phyloP scores from a whole-genome alignment of 768 basidiomycete genomes.

The Leucocoprinus sp. region DNA sequence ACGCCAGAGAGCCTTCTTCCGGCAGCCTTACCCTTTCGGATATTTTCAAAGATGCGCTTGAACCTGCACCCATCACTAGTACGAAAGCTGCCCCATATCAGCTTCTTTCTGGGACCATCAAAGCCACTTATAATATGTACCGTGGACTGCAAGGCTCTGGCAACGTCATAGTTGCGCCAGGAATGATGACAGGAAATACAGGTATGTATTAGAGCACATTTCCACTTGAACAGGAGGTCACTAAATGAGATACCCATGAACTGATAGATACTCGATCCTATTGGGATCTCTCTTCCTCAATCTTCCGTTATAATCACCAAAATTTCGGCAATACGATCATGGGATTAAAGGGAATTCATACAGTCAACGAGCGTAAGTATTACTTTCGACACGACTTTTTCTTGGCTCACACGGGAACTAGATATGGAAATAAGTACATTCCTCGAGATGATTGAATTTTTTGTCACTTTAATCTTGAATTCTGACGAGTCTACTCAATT shows the following conservation, averaged over 20 bases:
- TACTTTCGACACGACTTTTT: not conserved
- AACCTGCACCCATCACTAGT: conserved; percentile 63
- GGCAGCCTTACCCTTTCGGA: conserved; percentile 47
- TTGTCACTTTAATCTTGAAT: conserved; percentile 56
- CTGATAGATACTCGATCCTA: conserved; percentile 47
- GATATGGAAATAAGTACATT: conserved; percentile 43
- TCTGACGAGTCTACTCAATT: conserved; percentile 42
- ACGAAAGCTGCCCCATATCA: conserved; percentile 37
- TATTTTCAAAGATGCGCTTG: conserved; percentile 40
- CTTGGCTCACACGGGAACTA: conserved; percentile 17
- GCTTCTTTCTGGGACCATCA: conserved; percentile 57
- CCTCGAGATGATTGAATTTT: conserved; percentile 62
- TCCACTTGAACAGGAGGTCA: not conserved
- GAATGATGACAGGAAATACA: conserved; percentile 54
- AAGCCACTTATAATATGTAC: conserved; percentile 48
- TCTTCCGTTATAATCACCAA: conserved; percentile 60
- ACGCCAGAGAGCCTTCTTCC: conserved; percentile 22
- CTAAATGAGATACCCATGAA: conserved; percentile 9
- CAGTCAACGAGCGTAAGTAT: conserved; percentile 60
- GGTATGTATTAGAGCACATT: conserved; percentile 23
- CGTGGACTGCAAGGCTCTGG: conserved; percentile 25
- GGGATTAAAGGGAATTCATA: conserved; percentile 43
- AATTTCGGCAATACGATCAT: conserved; percentile 26
- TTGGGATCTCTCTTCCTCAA: conserved; percentile 49
- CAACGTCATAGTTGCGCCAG: conserved; percentile 39